Base-by-base conservation (phyloP, 257 asterid species). In the Solanum phureja region DNA sequence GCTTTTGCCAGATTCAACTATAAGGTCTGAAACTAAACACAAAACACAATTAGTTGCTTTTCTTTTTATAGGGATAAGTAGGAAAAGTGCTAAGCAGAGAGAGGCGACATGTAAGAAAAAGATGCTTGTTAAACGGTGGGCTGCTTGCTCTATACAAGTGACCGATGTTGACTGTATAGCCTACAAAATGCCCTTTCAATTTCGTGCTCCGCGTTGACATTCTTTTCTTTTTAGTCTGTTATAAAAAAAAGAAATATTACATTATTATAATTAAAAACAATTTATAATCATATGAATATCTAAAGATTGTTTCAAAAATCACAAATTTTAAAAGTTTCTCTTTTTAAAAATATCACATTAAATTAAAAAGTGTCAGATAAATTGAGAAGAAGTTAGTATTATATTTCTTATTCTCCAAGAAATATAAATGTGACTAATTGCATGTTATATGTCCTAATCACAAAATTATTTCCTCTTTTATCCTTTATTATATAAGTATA, bases 1-100 rank as follows among this genome's bases (percentile, higher is more conserved):
- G 33, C 72, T 64, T 64, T 21, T n/a, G 7, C 52, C 29, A 74
- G 83, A 74, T 74, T 74, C 83, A 74, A 74, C 56, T 74, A n/a
- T 5, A 0, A 44, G 31, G 52, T 74, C 0, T 21, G 0, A 14
- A 37, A 37, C 83, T 37, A 35, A 19, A 21, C 27, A 23, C 71
- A 62, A 64, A 10, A 10, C 31, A 9, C 33, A 4, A 62, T 11
- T 10, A n/a, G 16, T 64, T 64, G 83, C 6, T 35, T 73, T 75
- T 37, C 1, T 75, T 1, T 23, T 11, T 18, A 38, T 35, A 38
- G 34, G 71, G 31, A 23, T 23, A 23, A 62, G 29, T 23, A n/a
- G 29, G 16, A 10, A 62, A n/a, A 62, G 71, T 74, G 52, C 18
- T 35, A 6, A 76, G 58, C 27, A 6, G 44, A 76, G 34, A 76